These are phyloP conservation scores for Hura crepitans DNA, from an alignment of 441 rosid species.

Conservation along the genomic window DNA sequence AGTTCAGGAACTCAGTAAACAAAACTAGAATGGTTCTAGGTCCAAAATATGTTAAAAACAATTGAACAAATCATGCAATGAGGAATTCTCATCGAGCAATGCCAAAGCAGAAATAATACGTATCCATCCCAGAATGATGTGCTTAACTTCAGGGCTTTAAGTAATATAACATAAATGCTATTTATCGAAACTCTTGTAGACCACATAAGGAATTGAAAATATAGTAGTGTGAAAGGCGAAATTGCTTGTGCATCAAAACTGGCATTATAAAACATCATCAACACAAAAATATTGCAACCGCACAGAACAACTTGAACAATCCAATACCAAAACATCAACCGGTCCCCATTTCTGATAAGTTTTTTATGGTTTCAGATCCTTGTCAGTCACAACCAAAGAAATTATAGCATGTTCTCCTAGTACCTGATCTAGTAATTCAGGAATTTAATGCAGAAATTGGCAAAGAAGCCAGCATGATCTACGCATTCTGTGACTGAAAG, in stretches of 20 bases:
- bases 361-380: neutral
- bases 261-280: neutral
- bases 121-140: too few species aligned
- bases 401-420: neutral
- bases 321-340: neutral
- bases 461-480: neutral
- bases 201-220: neutral
- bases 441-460: neutral
- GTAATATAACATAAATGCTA: neutral
- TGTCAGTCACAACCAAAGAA: neutral
- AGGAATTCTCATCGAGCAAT: neutral
- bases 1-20: too few species aligned
- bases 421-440: conserved; percentile 2
- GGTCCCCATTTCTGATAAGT: neutral
- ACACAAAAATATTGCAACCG: neutral
- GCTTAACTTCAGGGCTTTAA: neutral
- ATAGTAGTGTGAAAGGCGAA: neutral
- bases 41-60: too few species aligned
- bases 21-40: too few species aligned
- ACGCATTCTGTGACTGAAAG: neutral
- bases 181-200: neutral
- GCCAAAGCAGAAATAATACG: neutral
- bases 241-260: conserved; percentile 3
- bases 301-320: neutral
- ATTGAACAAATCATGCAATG: too few species aligned